Percentiles rank a stretch among this genome's conserved stretches.
Evolutionary conservation across 2,329 filamentous ascomycete species (phyloP).

Genomic region (Gliomastix tumulicola): DNA sequence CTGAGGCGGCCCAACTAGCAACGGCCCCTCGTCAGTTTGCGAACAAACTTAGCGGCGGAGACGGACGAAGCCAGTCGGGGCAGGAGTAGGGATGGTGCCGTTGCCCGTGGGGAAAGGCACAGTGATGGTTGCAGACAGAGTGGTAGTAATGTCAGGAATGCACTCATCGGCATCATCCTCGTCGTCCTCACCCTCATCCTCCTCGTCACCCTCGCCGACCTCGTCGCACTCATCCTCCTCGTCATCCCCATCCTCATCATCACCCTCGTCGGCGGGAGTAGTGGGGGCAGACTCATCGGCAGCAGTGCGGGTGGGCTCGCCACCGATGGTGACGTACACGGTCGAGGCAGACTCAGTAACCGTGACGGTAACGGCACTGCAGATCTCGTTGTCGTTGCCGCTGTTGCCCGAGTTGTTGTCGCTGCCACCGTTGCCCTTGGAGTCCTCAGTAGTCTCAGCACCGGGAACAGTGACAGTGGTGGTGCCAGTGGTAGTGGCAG

Average conservation of each 20-base stretch:
- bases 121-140: conserved; percentile 21
- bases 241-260: conserved; percentile 4
- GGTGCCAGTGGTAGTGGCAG: conserved; percentile 20
- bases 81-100: conserved; percentile 21
- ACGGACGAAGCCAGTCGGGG: conserved; percentile 25
- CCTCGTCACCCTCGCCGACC: conserved; percentile 8
- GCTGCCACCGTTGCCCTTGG: conserved; percentile 4
- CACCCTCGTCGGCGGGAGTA: conserved; percentile 3
- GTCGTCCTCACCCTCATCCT: conserved; percentile 9
- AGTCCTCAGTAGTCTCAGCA: conserved; percentile 6
- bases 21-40: too few relatives aligned
- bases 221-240: conserved; percentile 7
- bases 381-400: conserved; percentile 5
- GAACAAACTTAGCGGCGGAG: conserved; percentile 24
- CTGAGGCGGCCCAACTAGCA: too few relatives aligned
- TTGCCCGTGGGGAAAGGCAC: conserved; percentile 34
- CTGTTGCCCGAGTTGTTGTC: not conserved
- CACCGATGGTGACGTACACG: conserved; percentile 24
- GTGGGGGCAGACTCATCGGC: conserved; percentile 5
- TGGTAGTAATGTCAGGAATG: conserved; percentile 12
- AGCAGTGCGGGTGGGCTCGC: conserved; percentile 13
- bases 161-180: conserved; percentile 7
- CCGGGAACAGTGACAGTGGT: conserved; percentile 12
- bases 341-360: conserved; percentile 23
- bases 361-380: conserved; percentile 14